Percentiles rank a stretch among this genome's conserved stretches.
These are phyloP conservation scores for Heliamphora pulchella DNA, from an alignment of 179 eudicot species.

Conservation along the genomic window DNA sequence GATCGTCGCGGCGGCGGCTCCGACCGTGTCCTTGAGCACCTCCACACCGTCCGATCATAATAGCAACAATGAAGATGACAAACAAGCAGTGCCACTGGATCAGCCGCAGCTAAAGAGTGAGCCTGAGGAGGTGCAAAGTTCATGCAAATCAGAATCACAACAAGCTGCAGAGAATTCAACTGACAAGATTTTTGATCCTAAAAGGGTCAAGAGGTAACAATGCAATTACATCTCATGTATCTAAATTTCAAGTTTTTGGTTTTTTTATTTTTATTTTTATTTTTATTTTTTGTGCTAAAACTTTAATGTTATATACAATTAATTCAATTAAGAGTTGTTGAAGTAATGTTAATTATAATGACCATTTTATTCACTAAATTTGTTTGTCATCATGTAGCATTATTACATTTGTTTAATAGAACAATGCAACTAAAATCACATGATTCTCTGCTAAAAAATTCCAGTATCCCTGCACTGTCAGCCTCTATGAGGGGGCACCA, in stretches of 20 bases:
- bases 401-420: too few species aligned
- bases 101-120: conserved; percentile 29
- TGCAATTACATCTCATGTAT: neutral
- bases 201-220: conserved; percentile 78
- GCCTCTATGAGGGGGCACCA: too few species aligned
- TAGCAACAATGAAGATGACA: conserved; percentile 38
- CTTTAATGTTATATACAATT: too few species aligned
- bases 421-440: too few species aligned
- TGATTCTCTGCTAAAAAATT: too few species aligned
- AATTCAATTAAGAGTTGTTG: too few species aligned
- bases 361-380: too few species aligned
- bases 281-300: too few species aligned
- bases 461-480: too few species aligned
- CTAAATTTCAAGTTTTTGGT: neutral
- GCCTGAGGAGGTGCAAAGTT: conserved; percentile 57
- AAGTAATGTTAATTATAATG: too few species aligned
- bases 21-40: conserved; percentile 40
- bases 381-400: too few species aligned
- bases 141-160: conserved; percentile 28
- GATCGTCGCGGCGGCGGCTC: conserved; percentile 23
- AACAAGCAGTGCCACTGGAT: conserved; percentile 10
- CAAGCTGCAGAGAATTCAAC: conserved; percentile 19
- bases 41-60: conserved; percentile 75
- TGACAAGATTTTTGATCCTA: conserved; percentile 58
- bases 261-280: neutral